These are phyloP conservation scores for Termitomyces sp. DNA, from an alignment of 768 basidiomycete genomes.

Conservation along the genomic window DNA sequence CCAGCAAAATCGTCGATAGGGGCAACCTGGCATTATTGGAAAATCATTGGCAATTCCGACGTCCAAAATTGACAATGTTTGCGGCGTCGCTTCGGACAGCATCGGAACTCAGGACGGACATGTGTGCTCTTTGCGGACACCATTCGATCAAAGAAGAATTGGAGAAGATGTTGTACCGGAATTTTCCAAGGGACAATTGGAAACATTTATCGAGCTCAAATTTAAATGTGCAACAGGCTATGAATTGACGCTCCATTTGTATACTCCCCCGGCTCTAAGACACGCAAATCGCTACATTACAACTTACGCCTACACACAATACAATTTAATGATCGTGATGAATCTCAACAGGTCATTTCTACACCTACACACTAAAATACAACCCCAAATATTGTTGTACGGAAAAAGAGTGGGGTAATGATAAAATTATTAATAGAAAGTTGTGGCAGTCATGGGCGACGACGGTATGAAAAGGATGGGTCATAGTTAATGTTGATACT, in stretches of 20 bases:
- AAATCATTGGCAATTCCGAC: too few species aligned
- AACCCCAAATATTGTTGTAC: constrained; percentile 6
- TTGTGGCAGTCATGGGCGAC: not conserved
- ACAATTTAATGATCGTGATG: not conserved
- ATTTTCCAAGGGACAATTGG: too few species aligned
- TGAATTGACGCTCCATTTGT: too few species aligned
- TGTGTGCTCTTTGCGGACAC: too few species aligned
- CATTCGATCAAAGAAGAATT: too few species aligned
- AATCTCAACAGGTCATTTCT: not conserved
- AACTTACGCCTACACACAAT: not conserved
- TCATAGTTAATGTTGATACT: constrained; percentile 6
- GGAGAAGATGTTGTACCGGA: too few species aligned
- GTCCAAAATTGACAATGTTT: not conserved
- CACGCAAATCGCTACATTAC: not conserved
- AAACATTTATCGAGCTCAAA: too few species aligned
- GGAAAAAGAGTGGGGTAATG: not conserved
- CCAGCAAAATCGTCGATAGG: not conserved
- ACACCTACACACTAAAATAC: constrained; percentile 6
- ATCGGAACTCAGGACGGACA: not conserved
- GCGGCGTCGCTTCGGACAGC: not conserved
- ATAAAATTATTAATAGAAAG: constrained; percentile 6
- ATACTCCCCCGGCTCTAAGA: too few species aligned
- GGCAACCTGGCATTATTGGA: too few species aligned
- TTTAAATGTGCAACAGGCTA: too few species aligned
- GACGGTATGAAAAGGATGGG: constrained; percentile 3